Conservation (phyloP, 1,139 yeast species). For the Candida tunisiensis region DNA sequence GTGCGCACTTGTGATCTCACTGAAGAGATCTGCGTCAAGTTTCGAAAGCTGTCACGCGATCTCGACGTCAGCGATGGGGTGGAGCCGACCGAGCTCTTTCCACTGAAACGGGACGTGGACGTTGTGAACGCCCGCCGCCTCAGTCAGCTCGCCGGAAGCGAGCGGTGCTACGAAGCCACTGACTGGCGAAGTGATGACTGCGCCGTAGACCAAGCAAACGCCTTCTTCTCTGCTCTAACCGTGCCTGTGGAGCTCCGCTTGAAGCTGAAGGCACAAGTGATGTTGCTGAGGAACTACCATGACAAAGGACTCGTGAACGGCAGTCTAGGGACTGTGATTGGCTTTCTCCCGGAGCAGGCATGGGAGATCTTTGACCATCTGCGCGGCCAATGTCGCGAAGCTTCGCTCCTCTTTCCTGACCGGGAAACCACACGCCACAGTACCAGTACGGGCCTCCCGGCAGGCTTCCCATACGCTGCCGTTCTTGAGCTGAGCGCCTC, state of each 20-base stretch:
- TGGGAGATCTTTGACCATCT: slow-evolving; percentile 4
- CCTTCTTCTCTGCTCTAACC: slow-evolving; percentile 27
- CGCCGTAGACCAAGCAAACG: slow-evolving; percentile 3
- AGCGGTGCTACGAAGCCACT: slow-evolving; percentile 25
- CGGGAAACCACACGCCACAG: too few species aligned
- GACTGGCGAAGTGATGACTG: slow-evolving; percentile 25
- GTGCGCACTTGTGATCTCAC: slow-evolving; percentile 49
- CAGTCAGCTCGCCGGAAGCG: slow-evolving; percentile 25
- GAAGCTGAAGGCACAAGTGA: slow-evolving; percentile 46
- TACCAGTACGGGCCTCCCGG: too few species aligned
- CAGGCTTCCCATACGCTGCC: too few species aligned
- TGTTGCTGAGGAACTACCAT: slow-evolving; percentile 31
- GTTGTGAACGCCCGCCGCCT: slow-evolving; percentile 45
- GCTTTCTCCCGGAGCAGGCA: slow-evolving; percentile 20
- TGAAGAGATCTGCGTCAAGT: slow-evolving; percentile 26
- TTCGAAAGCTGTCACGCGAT: slow-evolving; percentile 32
- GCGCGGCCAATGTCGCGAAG: slow-evolving; percentile 2
- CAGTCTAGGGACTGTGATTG: slow-evolving; percentile 32
- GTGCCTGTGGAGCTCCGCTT: slow-evolving; percentile 29
- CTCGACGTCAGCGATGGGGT: slow-evolving; percentile 55
- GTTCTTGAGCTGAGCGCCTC: too few species aligned
- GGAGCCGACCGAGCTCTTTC: slow-evolving; percentile 65
- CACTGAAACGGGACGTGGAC: slow-evolving; percentile 62
- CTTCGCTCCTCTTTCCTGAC: too few species aligned
- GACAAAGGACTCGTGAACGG: slow-evolving; percentile 34